Percentiles rank a stretch among this genome's conserved stretches.
These are phyloP conservation scores for Knoxdaviesia proteae DNA, from an alignment of 2,329 filamentous ascomycete species.

Conservation along the genomic window DNA sequence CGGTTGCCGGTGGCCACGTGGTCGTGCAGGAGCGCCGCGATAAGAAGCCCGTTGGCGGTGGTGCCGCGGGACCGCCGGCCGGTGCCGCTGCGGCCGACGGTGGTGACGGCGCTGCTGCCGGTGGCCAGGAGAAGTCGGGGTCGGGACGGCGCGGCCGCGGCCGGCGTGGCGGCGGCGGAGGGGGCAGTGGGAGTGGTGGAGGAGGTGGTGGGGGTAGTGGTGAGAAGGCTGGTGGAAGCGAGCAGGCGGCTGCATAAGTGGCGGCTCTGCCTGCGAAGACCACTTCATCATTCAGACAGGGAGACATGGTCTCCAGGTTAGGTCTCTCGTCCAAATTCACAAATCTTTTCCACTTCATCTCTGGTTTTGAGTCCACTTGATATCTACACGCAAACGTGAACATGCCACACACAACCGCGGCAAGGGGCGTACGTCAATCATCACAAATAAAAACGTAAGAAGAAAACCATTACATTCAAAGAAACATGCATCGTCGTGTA, in stretches of 20 bases:
- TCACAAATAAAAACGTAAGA: too few relatives aligned
- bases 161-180: slow-evolving; percentile 7
- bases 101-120: slow-evolving; percentile 1
- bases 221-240: slow-evolving; percentile 5
- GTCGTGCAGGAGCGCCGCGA: slow-evolving; percentile 72
- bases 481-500: too few relatives aligned
- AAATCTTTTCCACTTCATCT: too few relatives aligned
- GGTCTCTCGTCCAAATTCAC: too few relatives aligned
- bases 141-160: slow-evolving; percentile 9
- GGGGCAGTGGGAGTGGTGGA: slow-evolving; percentile 7
- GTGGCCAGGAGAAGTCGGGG: slow-evolving; percentile 6
- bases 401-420: too few relatives aligned
- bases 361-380: too few relatives aligned
- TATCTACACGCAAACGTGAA: too few relatives aligned
- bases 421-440: too few relatives aligned
- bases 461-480: too few relatives aligned
- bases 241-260: neutral
- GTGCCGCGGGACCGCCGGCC: slow-evolving; percentile 1
- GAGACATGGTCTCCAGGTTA: too few relatives aligned
- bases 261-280: neutral
- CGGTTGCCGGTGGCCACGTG: slow-evolving; percentile 68
- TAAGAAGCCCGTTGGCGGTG: slow-evolving; percentile 16
- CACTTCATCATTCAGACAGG: neutral
- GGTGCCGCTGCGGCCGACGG: slow-evolving; percentile 1
- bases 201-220: slow-evolving; percentile 6